A percentile compares a stretch with the other conserved stretches of the same genome.
These are phyloP conservation scores for Rhododendron henanense DNA, from an alignment of 148 eudicot species.

Conservation along the genomic window DNA sequence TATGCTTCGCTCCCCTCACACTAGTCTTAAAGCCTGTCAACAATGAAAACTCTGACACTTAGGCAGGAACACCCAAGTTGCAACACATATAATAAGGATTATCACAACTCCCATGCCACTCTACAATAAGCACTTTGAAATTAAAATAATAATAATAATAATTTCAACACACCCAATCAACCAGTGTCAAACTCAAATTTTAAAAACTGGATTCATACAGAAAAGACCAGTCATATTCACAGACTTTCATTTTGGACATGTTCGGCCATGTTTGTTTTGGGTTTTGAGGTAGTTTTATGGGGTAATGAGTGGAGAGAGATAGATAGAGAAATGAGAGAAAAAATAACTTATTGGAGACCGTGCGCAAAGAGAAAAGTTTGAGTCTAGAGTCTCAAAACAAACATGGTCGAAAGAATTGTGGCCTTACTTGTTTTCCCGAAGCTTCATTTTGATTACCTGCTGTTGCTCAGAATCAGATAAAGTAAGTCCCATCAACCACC, in stretches of 20 bases:
- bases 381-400: too few relatives aligned
- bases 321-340: too few relatives aligned
- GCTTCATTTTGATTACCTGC: background rate
- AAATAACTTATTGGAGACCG: too few relatives aligned
- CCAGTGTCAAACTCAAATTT: background rate
- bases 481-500: conserved; percentile 16
- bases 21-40: background rate
- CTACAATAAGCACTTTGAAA: background rate
- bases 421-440: conserved; percentile 4
- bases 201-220: too few relatives aligned
- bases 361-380: too few relatives aligned
- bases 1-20: background rate
- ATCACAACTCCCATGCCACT: background rate
- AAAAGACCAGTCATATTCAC: too few relatives aligned
- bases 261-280: too few relatives aligned
- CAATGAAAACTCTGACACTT: background rate
- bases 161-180: background rate
- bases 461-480: conserved; percentile 11
- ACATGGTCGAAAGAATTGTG: background rate
- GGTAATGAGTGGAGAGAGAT: too few relatives aligned
- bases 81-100: background rate
- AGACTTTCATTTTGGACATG: too few relatives aligned
- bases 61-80: background rate
- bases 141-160: background rate
- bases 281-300: too few relatives aligned